Percentiles rank a stretch among this genome's conserved stretches.
Conservation (phyloP, 2,329 filamentous ascomycete species). For the Botryotinia narcissicola region DNA sequence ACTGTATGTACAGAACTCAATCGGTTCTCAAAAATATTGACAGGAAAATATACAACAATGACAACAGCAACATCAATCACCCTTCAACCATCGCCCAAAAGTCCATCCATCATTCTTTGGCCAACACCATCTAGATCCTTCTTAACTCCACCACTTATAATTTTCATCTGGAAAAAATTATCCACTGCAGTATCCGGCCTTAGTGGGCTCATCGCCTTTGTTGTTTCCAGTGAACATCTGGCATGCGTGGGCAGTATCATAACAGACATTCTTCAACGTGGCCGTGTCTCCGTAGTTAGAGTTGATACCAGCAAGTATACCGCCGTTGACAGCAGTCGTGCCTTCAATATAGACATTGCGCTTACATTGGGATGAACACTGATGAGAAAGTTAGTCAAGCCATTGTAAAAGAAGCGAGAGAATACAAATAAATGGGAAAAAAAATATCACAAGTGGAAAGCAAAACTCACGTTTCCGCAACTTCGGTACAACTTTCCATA, state of each 20-base stretch:
- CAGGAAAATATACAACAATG: background rate
- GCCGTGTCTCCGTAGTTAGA: background rate
- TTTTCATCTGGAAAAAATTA: background rate
- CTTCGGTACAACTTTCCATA: background rate
- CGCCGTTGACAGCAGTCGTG: background rate
- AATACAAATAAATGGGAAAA: accelerated
- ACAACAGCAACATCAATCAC: background rate
- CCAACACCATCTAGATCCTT: background rate
- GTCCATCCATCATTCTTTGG: background rate
- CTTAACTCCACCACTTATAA: background rate
- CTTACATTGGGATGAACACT: conserved; percentile 5
- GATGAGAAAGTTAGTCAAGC: background rate
- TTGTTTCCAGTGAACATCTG: background rate
- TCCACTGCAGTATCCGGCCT: background rate
- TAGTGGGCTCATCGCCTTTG: background rate
- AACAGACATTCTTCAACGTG: background rate
- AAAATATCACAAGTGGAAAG: background rate
- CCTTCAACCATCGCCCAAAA: background rate
- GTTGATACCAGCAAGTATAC: background rate
- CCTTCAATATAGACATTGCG: background rate
- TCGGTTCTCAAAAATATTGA: background rate
- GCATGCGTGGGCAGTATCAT: background rate
- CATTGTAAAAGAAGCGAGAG: too few species aligned
- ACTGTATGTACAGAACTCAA: background rate
- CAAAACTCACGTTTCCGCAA: background rate